phyloP scores from a whole-genome alignment of 306 rosid genomes.

The Vigna trinervia region DNA sequence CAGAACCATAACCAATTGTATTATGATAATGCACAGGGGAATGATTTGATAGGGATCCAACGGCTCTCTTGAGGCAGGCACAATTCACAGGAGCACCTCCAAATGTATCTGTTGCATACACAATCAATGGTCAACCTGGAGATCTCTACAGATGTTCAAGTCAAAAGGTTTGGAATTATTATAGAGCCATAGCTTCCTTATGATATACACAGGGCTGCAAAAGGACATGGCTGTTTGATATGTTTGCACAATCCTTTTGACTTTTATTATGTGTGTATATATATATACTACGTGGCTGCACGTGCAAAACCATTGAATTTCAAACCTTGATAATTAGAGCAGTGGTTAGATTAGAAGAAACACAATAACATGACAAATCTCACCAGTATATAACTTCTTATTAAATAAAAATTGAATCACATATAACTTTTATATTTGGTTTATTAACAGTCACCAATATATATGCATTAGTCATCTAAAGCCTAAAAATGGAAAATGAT shows the following conservation, averaged over 20 bases:
- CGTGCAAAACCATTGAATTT: too few species aligned
- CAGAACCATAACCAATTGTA: not conserved
- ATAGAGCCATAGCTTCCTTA: slow-evolving; percentile 24
- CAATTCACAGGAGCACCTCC: slow-evolving; percentile 84
- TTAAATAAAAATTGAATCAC: too few species aligned
- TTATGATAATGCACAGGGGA: slow-evolving; percentile 67
- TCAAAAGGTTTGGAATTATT: slow-evolving; percentile 57
- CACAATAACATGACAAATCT: too few species aligned
- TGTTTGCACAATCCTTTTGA: too few species aligned
- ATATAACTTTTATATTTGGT: too few species aligned
- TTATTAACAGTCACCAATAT: too few species aligned
- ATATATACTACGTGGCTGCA: too few species aligned
- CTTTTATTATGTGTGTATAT: too few species aligned
- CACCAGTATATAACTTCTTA: too few species aligned
- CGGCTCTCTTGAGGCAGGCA: slow-evolving; percentile 63
- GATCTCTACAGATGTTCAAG: slow-evolving; percentile 81
- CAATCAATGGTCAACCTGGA: slow-evolving; percentile 93
- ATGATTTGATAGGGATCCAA: slow-evolving; percentile 85
- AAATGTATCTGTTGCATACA: slow-evolving; percentile 75
- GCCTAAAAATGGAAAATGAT: not conserved
- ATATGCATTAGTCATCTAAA: not conserved
- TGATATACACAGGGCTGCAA: slow-evolving; percentile 35
- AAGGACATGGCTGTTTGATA: slow-evolving; percentile 27
- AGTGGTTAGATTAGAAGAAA: too few species aligned
- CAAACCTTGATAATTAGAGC: too few species aligned